Evolutionary conservation across 257 asterid species (phyloP).

Genomic region (Ilex aquifolium): DNA sequence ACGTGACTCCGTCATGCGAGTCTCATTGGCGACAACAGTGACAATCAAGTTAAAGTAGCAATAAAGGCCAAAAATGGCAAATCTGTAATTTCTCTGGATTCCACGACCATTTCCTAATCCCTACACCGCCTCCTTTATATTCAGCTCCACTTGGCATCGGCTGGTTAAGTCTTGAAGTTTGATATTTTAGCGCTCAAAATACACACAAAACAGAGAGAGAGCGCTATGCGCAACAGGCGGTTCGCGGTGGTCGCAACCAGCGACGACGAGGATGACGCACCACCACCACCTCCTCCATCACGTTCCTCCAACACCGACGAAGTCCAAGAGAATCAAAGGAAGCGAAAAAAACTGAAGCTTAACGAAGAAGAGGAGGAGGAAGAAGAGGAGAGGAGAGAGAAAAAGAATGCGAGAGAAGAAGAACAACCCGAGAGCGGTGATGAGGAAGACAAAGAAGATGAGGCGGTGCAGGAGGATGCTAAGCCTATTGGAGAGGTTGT

Average conservation of each 20-base stretch:
- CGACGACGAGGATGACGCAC: slow-evolving; percentile 55
- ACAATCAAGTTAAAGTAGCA: no score
- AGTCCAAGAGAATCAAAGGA: slow-evolving; percentile 36
- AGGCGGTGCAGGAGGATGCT: slow-evolving; percentile 45
- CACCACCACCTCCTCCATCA: slow-evolving; percentile 11
- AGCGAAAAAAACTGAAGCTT: slow-evolving; percentile 34
- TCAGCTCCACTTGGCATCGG: no score
- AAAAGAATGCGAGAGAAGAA: slow-evolving; percentile 6
- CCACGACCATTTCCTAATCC: no score
- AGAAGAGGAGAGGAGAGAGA: slow-evolving; percentile 20
- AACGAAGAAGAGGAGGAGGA: slow-evolving; percentile 26
- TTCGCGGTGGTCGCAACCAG: slow-evolving; percentile 39
- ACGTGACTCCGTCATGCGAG: no score
- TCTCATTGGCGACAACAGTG: no score
- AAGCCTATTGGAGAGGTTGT: slow-evolving; percentile 58
- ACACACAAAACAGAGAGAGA: no score
- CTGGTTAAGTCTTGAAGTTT: no score
- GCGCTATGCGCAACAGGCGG: slow-evolving; percentile 48
- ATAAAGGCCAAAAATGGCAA: no score
- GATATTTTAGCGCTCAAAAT: no score
- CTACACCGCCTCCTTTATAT: no score
- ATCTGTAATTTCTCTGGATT: no score
- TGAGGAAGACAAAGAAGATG: slow-evolving; percentile 24
- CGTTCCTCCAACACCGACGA: slow-evolving; percentile 21
- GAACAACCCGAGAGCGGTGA: neutral